These are phyloP conservation scores for Gentiana macrophylla DNA, from an alignment of 257 asterid genomes.

Conservation along the genomic window DNA sequence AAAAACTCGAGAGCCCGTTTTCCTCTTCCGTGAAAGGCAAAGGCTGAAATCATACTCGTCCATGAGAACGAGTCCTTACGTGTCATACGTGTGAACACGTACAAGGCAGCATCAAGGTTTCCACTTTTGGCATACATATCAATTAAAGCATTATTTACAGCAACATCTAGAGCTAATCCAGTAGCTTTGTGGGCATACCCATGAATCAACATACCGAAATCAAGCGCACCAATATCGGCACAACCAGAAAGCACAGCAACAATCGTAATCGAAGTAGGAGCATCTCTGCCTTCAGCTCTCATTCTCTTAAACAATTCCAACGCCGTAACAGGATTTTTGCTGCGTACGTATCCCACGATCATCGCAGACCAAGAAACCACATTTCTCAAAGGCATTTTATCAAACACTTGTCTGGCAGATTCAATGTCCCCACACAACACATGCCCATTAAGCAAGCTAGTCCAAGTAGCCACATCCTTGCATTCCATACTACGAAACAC, in stretches of 20 bases:
- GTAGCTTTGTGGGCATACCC: slow-evolving; percentile 43
- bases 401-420: slow-evolving; percentile 41
- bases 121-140: slow-evolving; percentile 84
- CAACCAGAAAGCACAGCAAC: slow-evolving; percentile 77
- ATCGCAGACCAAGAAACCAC: slow-evolving; percentile 74
- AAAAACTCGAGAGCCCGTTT: slow-evolving; percentile 43
- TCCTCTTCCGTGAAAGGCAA: slow-evolving; percentile 65
- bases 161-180: slow-evolving; percentile 32
- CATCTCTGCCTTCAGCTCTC: slow-evolving; percentile 37
- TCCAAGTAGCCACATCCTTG: slow-evolving; percentile 66
- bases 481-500: slow-evolving; percentile 32
- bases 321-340: slow-evolving; percentile 39
- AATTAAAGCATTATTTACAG: slow-evolving; percentile 55
- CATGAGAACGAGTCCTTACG: slow-evolving; percentile 60
- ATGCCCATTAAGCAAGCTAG: slow-evolving; percentile 59
- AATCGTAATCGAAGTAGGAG: slow-evolving; percentile 49
- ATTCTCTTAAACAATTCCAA: slow-evolving; percentile 42
- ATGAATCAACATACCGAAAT: slow-evolving; percentile 52
- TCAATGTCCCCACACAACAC: slow-evolving; percentile 36
- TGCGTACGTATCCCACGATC: slow-evolving; percentile 67
- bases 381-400: slow-evolving; percentile 57
- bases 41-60: slow-evolving; percentile 62
- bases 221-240: slow-evolving; percentile 79
- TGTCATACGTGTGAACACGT: slow-evolving; percentile 33
- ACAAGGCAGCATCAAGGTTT: slow-evolving; percentile 39